Conservation (phyloP, 805 yeast genomes). For the Naumovozyma dairenensis region DNA sequence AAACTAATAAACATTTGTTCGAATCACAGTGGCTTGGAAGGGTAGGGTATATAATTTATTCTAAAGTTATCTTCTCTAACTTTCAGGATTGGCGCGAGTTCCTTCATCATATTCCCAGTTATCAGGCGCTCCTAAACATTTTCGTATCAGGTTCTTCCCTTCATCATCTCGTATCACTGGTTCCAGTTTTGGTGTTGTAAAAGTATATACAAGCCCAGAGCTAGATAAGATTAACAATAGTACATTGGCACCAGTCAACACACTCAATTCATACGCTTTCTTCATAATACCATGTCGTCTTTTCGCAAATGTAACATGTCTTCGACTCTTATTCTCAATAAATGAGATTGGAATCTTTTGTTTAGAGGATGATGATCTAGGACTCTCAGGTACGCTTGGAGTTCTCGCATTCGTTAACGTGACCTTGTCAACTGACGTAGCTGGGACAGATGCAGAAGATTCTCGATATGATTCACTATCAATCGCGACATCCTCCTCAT, state of each 20-base stretch:
- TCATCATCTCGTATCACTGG: conserved; percentile 90
- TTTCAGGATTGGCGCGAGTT: too few species aligned
- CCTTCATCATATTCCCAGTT: too few species aligned
- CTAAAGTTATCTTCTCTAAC: too few species aligned
- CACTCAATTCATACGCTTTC: conserved; percentile 92
- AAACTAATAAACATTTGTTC: too few species aligned
- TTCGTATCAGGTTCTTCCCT: conserved; percentile 91
- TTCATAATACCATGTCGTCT: conserved; percentile 98
- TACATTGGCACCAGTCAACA: conserved; percentile 93
- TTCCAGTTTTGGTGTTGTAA: conserved; percentile 93
- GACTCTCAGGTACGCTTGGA: too few species aligned
- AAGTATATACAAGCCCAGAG: conserved; percentile 92
- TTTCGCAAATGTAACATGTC: conserved; percentile 95
- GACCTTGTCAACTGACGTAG: too few species aligned
- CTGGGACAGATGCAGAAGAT: not conserved
- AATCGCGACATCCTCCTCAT: conserved; percentile 3
- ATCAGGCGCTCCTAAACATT: conserved; percentile 91
- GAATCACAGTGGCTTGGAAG: too few species aligned
- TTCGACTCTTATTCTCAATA: conserved; percentile 88
- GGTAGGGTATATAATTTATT: too few species aligned
- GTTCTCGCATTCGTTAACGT: too few species aligned
- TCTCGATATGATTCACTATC: too few species aligned
- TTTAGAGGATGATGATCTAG: too few species aligned
- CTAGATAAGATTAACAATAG: conserved; percentile 84
- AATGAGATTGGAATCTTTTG: conserved; percentile 48